Evolutionary conservation across 1,284 basidiomycete genomes (phyloP).

Genomic region (Malassezia obtusa): DNA sequence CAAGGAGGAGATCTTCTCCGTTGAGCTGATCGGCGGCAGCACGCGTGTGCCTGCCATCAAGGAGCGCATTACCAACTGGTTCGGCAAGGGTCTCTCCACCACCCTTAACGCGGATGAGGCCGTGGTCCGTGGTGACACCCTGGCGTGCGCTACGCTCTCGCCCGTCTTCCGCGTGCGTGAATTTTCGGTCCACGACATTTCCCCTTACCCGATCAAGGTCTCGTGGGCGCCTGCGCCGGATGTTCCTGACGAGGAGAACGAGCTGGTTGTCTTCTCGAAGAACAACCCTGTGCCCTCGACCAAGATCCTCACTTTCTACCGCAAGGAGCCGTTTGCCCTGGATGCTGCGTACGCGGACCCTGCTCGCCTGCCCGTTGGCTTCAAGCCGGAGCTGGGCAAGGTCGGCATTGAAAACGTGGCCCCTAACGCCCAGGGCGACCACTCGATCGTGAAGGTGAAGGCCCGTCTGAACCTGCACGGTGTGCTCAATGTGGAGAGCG

Average conservation of each 20-base stretch:
- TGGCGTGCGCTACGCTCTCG: conserved; percentile 46
- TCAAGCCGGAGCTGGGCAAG: conserved; percentile 43
- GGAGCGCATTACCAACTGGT: conserved; percentile 39
- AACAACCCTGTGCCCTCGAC: conserved; percentile 48
- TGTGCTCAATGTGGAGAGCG: conserved; percentile 45
- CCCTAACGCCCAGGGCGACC: conserved; percentile 44
- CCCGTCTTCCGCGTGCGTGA: conserved; percentile 47
- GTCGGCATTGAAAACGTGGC: conserved; percentile 43
- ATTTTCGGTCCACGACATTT: conserved; percentile 44
- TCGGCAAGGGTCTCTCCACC: conserved; percentile 38
- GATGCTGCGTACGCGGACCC: conserved; percentile 41
- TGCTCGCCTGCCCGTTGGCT: conserved; percentile 33
- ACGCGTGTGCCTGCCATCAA: conserved; percentile 45
- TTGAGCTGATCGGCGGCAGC: conserved; percentile 46
- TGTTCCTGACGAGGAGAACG: conserved; percentile 46
- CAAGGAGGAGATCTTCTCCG: conserved; percentile 43
- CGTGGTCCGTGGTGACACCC: conserved; percentile 43
- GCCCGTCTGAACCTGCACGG: conserved; percentile 46
- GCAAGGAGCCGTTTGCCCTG: conserved; percentile 46
- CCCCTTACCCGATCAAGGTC: conserved; percentile 47
- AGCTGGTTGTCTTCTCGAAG: conserved; percentile 45
- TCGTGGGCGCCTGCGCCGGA: conserved; percentile 46
- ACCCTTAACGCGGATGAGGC: conserved; percentile 48
- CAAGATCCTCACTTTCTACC: conserved; percentile 48
- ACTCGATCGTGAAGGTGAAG: conserved; percentile 48